Conservation (phyloP, 2,329 filamentous ascomycete genomes). For the Nemania sp. region DNA sequence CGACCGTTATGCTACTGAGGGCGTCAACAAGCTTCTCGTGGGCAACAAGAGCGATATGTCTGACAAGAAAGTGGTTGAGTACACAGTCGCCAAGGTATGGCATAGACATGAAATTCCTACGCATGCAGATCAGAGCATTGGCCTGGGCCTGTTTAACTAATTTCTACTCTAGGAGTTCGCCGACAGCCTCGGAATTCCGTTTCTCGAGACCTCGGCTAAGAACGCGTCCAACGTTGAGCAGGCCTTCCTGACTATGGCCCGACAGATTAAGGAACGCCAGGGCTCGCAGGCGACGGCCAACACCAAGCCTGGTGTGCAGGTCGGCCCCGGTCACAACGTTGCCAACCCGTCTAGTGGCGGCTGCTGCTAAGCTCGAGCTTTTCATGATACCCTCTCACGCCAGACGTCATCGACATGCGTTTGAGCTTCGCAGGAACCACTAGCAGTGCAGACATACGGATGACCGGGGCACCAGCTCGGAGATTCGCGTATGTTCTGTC, state of each 20-base stretch:
- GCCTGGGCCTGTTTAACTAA: constrained; percentile 20
- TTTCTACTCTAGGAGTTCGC: constrained; percentile 78
- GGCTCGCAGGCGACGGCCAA: constrained; percentile 93
- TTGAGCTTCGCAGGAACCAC: constrained; percentile 35
- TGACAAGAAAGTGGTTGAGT: constrained; percentile 99
- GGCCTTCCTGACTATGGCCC: constrained; percentile 99
- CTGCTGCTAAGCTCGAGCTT: constrained; percentile 73
- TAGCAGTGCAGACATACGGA: constrained; percentile 36
- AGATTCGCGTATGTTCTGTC: constrained; percentile 32
- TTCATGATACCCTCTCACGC: constrained; percentile 39
- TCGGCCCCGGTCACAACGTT: constrained; percentile 92
- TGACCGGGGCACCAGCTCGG: constrained; percentile 35
- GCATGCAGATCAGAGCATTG: background rate
- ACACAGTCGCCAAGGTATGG: constrained; percentile 94
- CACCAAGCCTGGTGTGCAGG: constrained; percentile 97
- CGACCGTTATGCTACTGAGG: constrained; percentile 97
- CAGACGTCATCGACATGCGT: constrained; percentile 31
- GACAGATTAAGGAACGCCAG: constrained; percentile 99
- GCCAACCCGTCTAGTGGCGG: constrained; percentile 82
- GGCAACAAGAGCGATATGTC: constrained; percentile 99
- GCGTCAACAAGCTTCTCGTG: constrained; percentile 98
- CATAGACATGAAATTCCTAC: constrained; percentile 8
- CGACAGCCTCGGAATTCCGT: constrained; percentile 97
- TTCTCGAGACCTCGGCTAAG: constrained; percentile 99
- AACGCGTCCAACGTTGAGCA: constrained; percentile 99